Conservation (phyloP, 2,329 filamentous ascomycete species). For the Fusarium burgessii region DNA sequence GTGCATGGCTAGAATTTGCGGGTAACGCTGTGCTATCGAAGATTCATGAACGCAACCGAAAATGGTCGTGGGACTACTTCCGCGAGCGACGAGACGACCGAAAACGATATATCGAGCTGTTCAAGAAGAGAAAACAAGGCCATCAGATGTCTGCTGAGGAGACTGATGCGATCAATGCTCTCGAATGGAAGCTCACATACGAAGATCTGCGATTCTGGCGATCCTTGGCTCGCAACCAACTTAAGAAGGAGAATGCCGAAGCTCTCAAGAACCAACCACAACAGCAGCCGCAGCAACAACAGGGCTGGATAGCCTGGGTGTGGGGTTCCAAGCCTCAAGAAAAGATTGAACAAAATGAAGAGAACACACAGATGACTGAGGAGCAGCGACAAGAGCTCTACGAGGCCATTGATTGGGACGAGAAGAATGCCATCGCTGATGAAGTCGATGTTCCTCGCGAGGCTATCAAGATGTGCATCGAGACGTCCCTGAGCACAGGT, state of each 20-base stretch:
- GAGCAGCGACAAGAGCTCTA: slow-evolving; percentile 97
- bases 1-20: slow-evolving; percentile 93
- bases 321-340: slow-evolving; percentile 83
- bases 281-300: slow-evolving; percentile 74
- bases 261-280: slow-evolving; percentile 75
- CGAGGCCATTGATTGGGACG: slow-evolving; percentile 97
- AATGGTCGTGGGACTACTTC: slow-evolving; percentile 98
- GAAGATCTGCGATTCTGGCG: slow-evolving; percentile 98
- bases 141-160: slow-evolving; percentile 79
- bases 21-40: slow-evolving; percentile 89
- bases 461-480: slow-evolving; percentile 90
- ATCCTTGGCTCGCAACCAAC: slow-evolving; percentile 90
- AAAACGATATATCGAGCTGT: slow-evolving; percentile 88
- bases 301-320: slow-evolving; percentile 91
- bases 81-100: slow-evolving; percentile 92
- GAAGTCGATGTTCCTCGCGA: slow-evolving; percentile 91
- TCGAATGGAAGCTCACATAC: slow-evolving; percentile 91
- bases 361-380: slow-evolving; percentile 91
- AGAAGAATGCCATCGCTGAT: slow-evolving; percentile 90
- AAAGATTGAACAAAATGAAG: slow-evolving; percentile 68
- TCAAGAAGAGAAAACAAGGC: slow-evolving; percentile 90
- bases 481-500: slow-evolving; percentile 92
- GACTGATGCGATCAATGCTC: slow-evolving; percentile 74
- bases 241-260: slow-evolving; percentile 94
- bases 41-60: slow-evolving; percentile 92